A percentile compares a stretch with the other conserved stretches of the same genome.
phyloP scores from a whole-genome alignment of 1,284 basidiomycete species.

The Pyrrhoderma noxium region DNA sequence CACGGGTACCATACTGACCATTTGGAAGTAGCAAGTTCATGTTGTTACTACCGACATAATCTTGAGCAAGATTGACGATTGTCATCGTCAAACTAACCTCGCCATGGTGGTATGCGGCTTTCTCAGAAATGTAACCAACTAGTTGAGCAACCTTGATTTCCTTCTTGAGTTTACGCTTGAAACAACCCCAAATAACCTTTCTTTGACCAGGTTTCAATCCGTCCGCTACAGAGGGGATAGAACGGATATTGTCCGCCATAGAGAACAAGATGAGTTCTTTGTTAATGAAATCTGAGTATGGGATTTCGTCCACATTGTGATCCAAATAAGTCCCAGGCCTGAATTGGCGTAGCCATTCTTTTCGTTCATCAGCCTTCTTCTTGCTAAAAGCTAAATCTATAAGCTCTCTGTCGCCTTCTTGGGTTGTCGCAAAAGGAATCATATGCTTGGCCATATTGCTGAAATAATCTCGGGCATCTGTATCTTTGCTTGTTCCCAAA shows the following conservation, averaged over 20 bases:
- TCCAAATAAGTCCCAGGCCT: conserved; percentile 95
- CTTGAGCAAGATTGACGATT: conserved; percentile 92
- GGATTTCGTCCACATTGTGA: conserved; percentile 82
- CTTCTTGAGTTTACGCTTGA: conserved; percentile 88
- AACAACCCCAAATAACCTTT: conserved; percentile 94
- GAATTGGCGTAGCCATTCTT: conserved; percentile 96
- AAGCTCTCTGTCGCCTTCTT: conserved; percentile 79
- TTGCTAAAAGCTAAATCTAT: conserved; percentile 99
- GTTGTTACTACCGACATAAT: conserved; percentile 96
- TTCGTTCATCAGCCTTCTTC: conserved; percentile 98
- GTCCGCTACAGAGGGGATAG: conserved; percentile 89
- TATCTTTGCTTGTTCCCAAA: conserved; percentile 88
- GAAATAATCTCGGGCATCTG: conserved; percentile 93
- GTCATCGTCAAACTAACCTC: conserved; percentile 83
- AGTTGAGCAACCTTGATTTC: conserved; percentile 98
- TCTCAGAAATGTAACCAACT: conserved; percentile 90
- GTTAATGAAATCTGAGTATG: conserved; percentile 95
- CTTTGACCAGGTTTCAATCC: conserved; percentile 99
- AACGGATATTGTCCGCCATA: conserved; percentile 97
- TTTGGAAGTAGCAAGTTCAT: conserved; percentile 85
- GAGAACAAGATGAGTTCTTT: conserved; percentile 98
- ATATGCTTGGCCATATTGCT: conserved; percentile 88
- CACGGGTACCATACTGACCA: conserved; percentile 96
- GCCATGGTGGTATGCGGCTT: conserved; percentile 96
- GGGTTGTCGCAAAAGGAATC: conserved; percentile 82